A percentile compares a stretch with the other conserved stretches of the same genome.
These are phyloP conservation scores for Neofusicoccum parvum DNA, from an alignment of 2,329 filamentous ascomycete genomes.

Conservation along the genomic window DNA sequence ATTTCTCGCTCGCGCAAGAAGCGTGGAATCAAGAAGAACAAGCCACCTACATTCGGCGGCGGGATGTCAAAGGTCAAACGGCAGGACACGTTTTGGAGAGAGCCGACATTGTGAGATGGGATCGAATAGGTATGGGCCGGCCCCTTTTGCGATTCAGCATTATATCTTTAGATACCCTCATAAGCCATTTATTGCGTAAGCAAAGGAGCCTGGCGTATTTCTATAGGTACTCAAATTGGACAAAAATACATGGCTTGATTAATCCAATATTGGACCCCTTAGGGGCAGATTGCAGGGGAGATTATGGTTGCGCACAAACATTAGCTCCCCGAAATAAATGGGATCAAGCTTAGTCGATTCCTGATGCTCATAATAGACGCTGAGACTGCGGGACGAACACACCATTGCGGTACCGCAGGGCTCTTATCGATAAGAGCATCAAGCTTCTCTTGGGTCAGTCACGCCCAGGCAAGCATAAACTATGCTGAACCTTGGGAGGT, in stretches of 20 bases:
- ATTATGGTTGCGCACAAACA: neutral
- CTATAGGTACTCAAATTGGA: neutral
- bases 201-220: neutral
- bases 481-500: neutral
- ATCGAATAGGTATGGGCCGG: neutral
- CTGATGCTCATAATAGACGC: slow-evolving; percentile 5
- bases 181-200: neutral
- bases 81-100: slow-evolving; percentile 13
- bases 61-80: slow-evolving; percentile 7
- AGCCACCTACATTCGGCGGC: neutral
- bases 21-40: slow-evolving; percentile 3
- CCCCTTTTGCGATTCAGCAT: neutral
- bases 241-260: neutral
- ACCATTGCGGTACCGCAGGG: neutral
- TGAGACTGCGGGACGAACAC: neutral
- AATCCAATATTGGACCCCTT: neutral
- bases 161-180: neutral
- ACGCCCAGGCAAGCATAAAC: neutral
- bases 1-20: slow-evolving; percentile 20
- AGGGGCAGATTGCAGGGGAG: slow-evolving; percentile 15
- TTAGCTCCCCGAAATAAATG: neutral
- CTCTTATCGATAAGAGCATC: slow-evolving; percentile 6
- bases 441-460: neutral
- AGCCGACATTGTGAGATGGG: neutral
- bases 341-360: neutral